phyloP scores from a whole-genome alignment of 208 protist species.

The Trypanosoma theileri region DNA sequence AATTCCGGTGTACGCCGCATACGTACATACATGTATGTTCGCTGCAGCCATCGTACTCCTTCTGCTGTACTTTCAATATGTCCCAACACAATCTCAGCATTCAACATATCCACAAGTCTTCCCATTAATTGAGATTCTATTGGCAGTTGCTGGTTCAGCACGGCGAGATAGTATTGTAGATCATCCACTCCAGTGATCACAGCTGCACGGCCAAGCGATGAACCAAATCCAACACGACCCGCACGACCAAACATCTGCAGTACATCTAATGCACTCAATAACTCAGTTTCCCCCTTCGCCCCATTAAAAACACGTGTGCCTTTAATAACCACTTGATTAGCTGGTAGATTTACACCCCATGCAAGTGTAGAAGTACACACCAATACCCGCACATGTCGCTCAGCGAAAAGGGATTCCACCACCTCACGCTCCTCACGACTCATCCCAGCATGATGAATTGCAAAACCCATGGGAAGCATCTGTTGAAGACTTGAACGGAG shows the following conservation, averaged over 20 bases:
- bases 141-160: constrained; percentile 98
- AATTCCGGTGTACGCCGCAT: constrained; percentile 95
- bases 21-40: constrained; percentile 98
- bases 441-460: constrained; percentile 99
- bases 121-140: constrained; percentile 98
- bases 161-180: constrained; percentile 98
- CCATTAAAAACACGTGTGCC: constrained; percentile 99
- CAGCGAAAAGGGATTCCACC: constrained; percentile 98
- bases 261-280: constrained; percentile 98
- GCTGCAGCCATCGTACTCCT: constrained; percentile 96
- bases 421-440: constrained; percentile 92
- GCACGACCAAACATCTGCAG: constrained; percentile 99
- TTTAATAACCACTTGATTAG: constrained; percentile 99
- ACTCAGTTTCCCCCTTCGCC: constrained; percentile 93
- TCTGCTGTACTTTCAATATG: constrained; percentile 94
- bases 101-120: constrained; percentile 97
- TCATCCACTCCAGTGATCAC: constrained; percentile 97
- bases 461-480: constrained; percentile 96
- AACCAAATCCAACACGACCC: constrained; percentile 96
- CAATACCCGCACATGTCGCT: constrained; percentile 96
- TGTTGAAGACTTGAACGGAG: constrained; percentile 63
- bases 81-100: constrained; percentile 98
- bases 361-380: constrained; percentile 99
- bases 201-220: constrained; percentile 92
- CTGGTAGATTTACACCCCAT: constrained; percentile 99